Evolutionary conservation across 345 rosid species (phyloP).

Genomic region (Citrus australasica): DNA sequence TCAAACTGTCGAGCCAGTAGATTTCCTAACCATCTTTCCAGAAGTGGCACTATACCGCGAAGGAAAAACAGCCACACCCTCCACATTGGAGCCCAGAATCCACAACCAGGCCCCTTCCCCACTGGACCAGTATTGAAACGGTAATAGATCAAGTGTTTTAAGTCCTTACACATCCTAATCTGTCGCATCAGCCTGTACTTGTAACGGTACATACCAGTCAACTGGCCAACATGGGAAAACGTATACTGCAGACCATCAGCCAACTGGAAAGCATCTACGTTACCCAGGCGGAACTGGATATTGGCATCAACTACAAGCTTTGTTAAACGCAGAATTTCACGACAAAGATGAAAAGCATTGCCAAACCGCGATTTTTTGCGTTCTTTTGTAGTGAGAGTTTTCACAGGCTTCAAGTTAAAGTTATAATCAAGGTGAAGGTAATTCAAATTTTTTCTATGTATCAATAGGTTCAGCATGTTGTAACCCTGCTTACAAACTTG

Average conservation of each 20-base stretch:
- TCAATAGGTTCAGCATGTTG: slow-evolving; percentile 93
- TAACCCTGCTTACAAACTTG: slow-evolving; percentile 99
- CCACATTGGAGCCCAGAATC: slow-evolving; percentile 99
- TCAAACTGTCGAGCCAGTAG: slow-evolving; percentile 97
- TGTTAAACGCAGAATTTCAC: slow-evolving; percentile 90
- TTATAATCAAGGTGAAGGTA: slow-evolving; percentile 96
- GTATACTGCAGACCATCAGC: slow-evolving; percentile 97
- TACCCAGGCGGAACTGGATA: slow-evolving; percentile 92
- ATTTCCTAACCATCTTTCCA: slow-evolving; percentile 94
- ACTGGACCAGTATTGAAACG: slow-evolving; percentile 99
- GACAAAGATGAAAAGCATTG: slow-evolving; percentile 98
- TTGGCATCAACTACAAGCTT: slow-evolving; percentile 99
- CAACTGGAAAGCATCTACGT: slow-evolving; percentile 96
- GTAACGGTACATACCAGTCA: slow-evolving; percentile 98
- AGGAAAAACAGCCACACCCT: slow-evolving; percentile 97
- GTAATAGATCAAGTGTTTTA: slow-evolving; percentile 92
- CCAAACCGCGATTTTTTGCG: slow-evolving; percentile 97
- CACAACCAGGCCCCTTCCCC: slow-evolving; percentile 99
- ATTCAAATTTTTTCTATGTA: slow-evolving; percentile 91
- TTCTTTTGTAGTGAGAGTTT: slow-evolving; percentile 97
- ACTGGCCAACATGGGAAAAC: slow-evolving; percentile 97
- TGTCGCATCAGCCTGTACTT: slow-evolving; percentile 97
- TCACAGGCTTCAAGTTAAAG: slow-evolving; percentile 96
- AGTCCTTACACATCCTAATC: slow-evolving; percentile 96
- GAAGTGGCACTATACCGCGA: slow-evolving; percentile 95